phyloP scores from a whole-genome alignment of 176 grass and related monocot genomes.

The Triticum dicoccoides region DNA sequence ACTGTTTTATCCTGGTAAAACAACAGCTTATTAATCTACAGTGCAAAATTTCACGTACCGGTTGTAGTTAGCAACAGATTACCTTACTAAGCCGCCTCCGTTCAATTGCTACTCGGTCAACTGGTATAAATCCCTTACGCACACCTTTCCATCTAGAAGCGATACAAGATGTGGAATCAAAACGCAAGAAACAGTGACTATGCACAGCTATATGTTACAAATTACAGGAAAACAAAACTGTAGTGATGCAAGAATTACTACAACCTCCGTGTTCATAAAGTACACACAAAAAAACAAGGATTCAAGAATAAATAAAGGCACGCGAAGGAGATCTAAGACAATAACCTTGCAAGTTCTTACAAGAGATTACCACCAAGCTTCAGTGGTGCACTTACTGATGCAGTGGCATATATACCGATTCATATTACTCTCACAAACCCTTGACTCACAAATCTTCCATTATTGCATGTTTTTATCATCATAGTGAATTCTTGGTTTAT shows the following conservation, averaged over 20 bases:
- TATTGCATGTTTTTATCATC: neutral
- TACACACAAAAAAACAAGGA: neutral
- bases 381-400: neutral
- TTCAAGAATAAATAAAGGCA: neutral
- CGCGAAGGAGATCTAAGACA: neutral
- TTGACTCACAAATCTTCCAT: neutral
- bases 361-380: neutral
- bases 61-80: conserved; percentile 18
- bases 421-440: neutral
- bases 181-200: neutral
- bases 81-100: conserved; percentile 67
- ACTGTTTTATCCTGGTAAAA: conserved; percentile 66
- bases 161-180: neutral
- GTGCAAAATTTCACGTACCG: neutral
- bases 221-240: neutral
- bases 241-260: neutral
- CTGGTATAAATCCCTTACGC: conserved; percentile 40
- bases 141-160: conserved; percentile 71
- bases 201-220: neutral
- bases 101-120: conserved; percentile 58
- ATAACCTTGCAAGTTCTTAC: neutral
- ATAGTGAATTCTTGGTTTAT: neutral
- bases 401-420: neutral
- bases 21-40: conserved; percentile 10
- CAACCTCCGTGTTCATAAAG: neutral